phyloP scores from a whole-genome alignment of 305 asterid genomes.

The Fraxinus albicans region DNA sequence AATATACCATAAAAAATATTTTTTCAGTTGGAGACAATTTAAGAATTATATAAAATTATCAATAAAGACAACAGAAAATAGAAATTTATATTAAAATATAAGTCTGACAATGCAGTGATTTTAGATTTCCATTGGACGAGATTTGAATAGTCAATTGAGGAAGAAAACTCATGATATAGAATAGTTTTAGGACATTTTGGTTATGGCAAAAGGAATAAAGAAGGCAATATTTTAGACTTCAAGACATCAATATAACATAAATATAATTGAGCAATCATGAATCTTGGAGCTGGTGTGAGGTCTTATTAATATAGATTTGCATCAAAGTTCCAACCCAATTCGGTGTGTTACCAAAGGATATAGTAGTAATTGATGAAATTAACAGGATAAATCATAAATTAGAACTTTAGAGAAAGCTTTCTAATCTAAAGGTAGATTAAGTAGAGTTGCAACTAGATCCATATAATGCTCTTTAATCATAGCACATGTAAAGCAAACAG shows the following conservation, averaged over 20 bases:
- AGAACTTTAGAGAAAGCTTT: not conserved
- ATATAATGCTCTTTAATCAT: not conserved
- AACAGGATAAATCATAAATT: not conserved
- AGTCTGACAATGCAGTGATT: not conserved
- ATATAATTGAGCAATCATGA: not conserved
- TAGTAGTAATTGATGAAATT: not conserved
- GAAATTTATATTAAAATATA: not conserved
- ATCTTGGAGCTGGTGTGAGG: not conserved
- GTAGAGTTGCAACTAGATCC: not conserved
- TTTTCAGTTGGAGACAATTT: constrained; percentile 11
- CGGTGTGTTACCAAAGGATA: not conserved
- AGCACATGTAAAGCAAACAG: not conserved
- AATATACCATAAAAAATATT: not conserved
- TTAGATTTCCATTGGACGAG: not conserved
- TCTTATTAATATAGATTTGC: not conserved
- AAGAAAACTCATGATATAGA: not conserved
- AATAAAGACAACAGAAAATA: not conserved
- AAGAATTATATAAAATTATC: constrained; percentile 11
- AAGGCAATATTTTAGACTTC: not conserved
- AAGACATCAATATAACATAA: not conserved
- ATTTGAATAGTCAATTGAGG: not conserved
- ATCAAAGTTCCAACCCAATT: not conserved
- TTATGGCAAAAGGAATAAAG: not conserved
- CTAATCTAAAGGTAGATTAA: not conserved
- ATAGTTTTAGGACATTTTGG: not conserved